Evolutionary conservation across 371 early-diverging fungal genomes (phyloP).

Genomic region (Actinomortierella ambigua): DNA sequence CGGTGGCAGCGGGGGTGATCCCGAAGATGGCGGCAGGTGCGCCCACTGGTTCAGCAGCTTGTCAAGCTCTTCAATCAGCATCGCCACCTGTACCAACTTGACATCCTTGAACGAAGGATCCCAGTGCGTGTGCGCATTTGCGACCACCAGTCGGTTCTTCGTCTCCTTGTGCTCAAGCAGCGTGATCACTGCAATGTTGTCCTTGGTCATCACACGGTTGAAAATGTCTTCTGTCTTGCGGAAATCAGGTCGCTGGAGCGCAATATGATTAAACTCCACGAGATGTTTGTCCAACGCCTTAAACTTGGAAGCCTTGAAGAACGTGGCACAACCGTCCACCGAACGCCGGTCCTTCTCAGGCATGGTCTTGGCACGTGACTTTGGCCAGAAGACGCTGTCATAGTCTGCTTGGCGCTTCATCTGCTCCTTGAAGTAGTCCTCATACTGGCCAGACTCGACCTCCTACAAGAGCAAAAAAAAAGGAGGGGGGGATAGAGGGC

Average conservation of each 20-base stretch:
- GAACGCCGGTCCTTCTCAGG: slow-evolving; percentile 82
- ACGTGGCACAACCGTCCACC: slow-evolving; percentile 99
- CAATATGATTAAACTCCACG: slow-evolving; percentile 94
- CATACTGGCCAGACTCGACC: slow-evolving; percentile 85
- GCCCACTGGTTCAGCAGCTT: slow-evolving; percentile 56
- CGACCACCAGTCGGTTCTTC: slow-evolving; percentile 75
- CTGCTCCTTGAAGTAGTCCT: slow-evolving; percentile 82
- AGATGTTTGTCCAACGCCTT: slow-evolving; percentile 76
- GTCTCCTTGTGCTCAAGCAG: slow-evolving; percentile 86
- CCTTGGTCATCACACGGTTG: slow-evolving; percentile 95
- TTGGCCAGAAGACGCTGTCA: slow-evolving; percentile 94
- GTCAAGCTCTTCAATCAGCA: slow-evolving; percentile 94
- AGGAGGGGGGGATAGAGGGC: slow-evolving; percentile 1
- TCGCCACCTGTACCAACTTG: slow-evolving; percentile 96
- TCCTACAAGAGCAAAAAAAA: slow-evolving; percentile 60
- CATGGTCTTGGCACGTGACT: slow-evolving; percentile 94
- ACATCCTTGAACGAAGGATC: slow-evolving; percentile 95
- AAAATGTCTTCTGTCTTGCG: slow-evolving; percentile 92
- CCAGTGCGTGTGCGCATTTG: slow-evolving; percentile 96
- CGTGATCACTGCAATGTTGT: slow-evolving; percentile 93
- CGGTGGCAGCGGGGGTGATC: slow-evolving; percentile 9
- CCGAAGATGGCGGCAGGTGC: slow-evolving; percentile 33
- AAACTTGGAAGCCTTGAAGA: slow-evolving; percentile 90
- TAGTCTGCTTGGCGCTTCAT: slow-evolving; percentile 81
- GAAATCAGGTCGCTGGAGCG: slow-evolving; percentile 87